phyloP scores from a whole-genome alignment of 179 eudicot genomes.

The Beta corolliflora region DNA sequence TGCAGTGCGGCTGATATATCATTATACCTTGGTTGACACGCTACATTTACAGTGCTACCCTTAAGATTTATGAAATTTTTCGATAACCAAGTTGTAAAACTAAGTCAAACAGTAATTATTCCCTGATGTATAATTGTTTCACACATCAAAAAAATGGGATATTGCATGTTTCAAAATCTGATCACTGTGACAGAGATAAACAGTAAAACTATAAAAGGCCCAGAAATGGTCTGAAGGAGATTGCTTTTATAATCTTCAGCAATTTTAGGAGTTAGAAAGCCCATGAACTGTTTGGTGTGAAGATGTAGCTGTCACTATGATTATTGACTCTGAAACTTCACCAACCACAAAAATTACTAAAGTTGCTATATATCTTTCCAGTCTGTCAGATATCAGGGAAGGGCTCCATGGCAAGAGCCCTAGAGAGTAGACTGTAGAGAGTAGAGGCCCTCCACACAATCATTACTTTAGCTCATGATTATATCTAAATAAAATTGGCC shows the following conservation, averaged over 20 bases:
- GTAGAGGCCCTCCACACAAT: conserved; percentile 6
- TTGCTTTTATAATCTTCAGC: neutral
- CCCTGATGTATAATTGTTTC: neutral
- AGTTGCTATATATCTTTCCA: conserved; percentile 12
- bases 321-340: conserved; percentile 16
- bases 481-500: neutral
- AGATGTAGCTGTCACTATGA: conserved; percentile 21
- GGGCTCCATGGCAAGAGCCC: conserved; percentile 12
- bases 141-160: neutral
- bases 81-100: neutral
- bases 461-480: conserved; percentile 18
- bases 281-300: conserved; percentile 9
- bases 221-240: neutral
- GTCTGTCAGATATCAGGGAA: conserved; percentile 30
- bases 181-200: neutral
- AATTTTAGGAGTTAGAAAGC: conserved; percentile 4
- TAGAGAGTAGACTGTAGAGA: neutral
- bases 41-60: neutral
- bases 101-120: neutral
- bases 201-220: neutral
- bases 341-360: conserved; percentile 15
- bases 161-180: conserved; percentile 1
- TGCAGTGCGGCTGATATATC: too few species aligned
- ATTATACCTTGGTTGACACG: neutral
- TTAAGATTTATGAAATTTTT: neutral